Percentiles rank a stretch among this genome's conserved stretches.
phyloP scores from a whole-genome alignment of 192 early-diverging fungal genomes.

The Phycomyces blakesleeanus region DNA sequence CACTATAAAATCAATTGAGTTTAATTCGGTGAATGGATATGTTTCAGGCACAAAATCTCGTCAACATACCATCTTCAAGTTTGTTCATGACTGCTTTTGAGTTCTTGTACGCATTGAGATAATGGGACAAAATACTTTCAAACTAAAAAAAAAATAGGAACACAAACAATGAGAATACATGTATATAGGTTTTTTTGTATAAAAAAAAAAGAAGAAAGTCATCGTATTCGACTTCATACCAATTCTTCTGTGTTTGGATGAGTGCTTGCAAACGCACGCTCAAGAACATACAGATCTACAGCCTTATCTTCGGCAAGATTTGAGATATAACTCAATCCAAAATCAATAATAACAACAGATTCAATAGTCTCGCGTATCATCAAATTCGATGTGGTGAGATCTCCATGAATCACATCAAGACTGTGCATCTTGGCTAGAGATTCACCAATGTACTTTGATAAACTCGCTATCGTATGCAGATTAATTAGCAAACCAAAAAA shows the following conservation, averaged over 20 bases:
- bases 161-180: no score
- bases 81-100: conserved; percentile 60
- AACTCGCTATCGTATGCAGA: conserved; percentile 12
- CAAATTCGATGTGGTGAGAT: conserved; percentile 95
- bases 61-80: conserved; percentile 76
- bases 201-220: conserved; percentile 7
- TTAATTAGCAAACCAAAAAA: no score
- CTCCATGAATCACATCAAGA: conserved; percentile 89
- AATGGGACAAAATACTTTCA: conserved; percentile 65
- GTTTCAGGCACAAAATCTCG: neutral
- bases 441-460: conserved; percentile 56
- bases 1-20: conserved; percentile 38
- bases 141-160: conserved; percentile 65
- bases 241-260: conserved; percentile 81
- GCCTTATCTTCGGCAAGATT: conserved; percentile 90
- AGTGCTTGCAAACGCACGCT: conserved; percentile 87
- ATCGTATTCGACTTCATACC: conserved; percentile 46
- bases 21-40: neutral
- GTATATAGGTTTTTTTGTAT: no score
- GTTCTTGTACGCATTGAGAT: conserved; percentile 52
- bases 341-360: conserved; percentile 84
- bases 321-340: conserved; percentile 90
- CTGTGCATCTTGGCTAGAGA: conserved; percentile 79
- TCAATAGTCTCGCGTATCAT: conserved; percentile 55
- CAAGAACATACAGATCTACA: conserved; percentile 98